phyloP scores from a whole-genome alignment of 495 filamentous ascomycete species.

The Aspergillus heteromorphus region DNA sequence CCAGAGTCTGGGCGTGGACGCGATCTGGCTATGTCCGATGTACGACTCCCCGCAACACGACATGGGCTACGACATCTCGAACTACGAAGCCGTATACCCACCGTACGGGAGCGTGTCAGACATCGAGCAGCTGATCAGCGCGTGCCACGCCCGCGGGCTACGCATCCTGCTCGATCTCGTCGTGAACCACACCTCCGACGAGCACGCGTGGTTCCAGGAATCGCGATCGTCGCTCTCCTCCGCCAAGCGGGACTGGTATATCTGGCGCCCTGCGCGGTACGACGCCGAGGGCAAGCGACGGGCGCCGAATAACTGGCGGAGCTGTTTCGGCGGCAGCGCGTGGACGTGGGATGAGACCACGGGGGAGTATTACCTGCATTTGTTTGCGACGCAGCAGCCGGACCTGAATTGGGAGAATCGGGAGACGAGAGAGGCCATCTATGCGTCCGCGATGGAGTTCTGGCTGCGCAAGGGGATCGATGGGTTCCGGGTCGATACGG shows the following conservation, averaged over 20 bases:
- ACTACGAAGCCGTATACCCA: conserved; percentile 53
- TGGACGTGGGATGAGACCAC: conserved; percentile 51
- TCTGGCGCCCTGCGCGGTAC: conserved; percentile 49
- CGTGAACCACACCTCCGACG: conserved; percentile 54
- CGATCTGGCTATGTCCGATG: conserved; percentile 37
- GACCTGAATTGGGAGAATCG: conserved; percentile 55
- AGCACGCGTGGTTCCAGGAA: conserved; percentile 54
- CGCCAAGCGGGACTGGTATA: conserved; percentile 56
- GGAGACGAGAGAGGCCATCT: conserved; percentile 41
- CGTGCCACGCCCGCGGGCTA: conserved; percentile 46
- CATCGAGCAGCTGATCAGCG: conserved; percentile 46
- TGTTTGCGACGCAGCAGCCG: conserved; percentile 47
- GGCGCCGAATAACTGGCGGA: conserved; percentile 58
- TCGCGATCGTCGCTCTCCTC: conserved; percentile 40
- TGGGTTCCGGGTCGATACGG: conserved; percentile 54
- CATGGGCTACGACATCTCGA: conserved; percentile 52
- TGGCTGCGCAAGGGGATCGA: conserved; percentile 49
- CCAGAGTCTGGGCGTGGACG: conserved; percentile 34
- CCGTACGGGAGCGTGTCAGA: conserved; percentile 52
- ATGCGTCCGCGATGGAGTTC: conserved; percentile 44
- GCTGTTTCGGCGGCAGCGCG: conserved; percentile 48
- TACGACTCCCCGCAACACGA: conserved; percentile 50
- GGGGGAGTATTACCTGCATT: conserved; percentile 49
- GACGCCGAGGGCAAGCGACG: conserved; percentile 43
- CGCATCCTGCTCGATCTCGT: conserved; percentile 54